phyloP scores from a whole-genome alignment of 2,329 filamentous ascomycete genomes.

The Calonectria hawksworthii region DNA sequence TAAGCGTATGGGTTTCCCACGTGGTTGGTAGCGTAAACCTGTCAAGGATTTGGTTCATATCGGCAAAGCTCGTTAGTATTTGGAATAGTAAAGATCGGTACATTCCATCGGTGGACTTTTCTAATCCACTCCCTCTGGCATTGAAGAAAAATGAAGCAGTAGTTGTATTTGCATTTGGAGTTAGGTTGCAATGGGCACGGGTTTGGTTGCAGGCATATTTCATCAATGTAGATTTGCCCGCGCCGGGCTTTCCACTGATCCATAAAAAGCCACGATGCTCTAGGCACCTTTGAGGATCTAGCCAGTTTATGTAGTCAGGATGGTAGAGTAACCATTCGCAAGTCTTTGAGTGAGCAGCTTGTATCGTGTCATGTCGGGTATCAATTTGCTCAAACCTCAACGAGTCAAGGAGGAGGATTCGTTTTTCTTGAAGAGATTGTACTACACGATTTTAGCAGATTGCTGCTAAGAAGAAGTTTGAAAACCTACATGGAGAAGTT shows the following conservation, averaged over 20 bases:
- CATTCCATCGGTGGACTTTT: not conserved
- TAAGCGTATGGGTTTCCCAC: not conserved
- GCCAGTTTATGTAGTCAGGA: not conserved
- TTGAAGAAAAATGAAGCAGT: conserved; percentile 8
- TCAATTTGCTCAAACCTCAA: conserved; percentile 2
- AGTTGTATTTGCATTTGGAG: too few relatives aligned
- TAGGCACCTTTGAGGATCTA: not conserved
- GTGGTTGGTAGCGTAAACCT: not conserved
- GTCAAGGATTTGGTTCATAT: not conserved
- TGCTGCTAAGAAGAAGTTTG: too few relatives aligned
- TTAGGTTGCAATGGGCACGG: not conserved
- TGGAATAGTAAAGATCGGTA: conserved; percentile 4
- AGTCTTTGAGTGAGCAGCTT: not conserved
- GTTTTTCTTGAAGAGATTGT: not conserved
- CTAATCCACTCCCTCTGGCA: not conserved
- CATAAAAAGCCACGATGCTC: conserved; percentile 13
- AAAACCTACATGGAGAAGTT: too few relatives aligned
- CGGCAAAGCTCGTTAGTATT: not conserved
- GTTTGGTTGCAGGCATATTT: not conserved
- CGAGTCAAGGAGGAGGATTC: not conserved
- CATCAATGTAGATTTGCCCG: conserved; percentile 15
- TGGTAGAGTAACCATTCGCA: conserved; percentile 2
- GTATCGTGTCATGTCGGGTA: not conserved
- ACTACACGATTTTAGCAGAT: not conserved
- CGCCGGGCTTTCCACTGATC: conserved; percentile 10